phyloP scores from a whole-genome alignment of 768 basidiomycete species.

The Lepiota brunneoincarnata region DNA sequence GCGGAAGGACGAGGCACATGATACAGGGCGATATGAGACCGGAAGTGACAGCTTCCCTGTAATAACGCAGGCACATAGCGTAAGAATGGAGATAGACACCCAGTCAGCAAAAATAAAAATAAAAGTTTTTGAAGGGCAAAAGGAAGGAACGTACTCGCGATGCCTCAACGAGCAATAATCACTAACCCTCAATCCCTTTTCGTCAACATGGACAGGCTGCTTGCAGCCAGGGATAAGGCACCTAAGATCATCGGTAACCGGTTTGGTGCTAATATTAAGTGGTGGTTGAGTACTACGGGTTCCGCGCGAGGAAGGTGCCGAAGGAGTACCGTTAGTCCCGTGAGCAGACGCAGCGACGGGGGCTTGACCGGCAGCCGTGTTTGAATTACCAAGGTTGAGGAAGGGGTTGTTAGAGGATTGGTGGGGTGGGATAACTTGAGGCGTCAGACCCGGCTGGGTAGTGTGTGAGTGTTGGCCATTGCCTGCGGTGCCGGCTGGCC shows the following conservation, averaged over 20 bases:
- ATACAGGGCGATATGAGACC: slow-evolving; percentile 56
- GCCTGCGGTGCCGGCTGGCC: background rate
- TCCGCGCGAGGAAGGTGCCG: slow-evolving; percentile 21
- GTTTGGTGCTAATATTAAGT: slow-evolving; percentile 30
- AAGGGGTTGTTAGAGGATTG: slow-evolving; percentile 29
- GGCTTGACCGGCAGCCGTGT: background rate
- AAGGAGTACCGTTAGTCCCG: slow-evolving; percentile 25
- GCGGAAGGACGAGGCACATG: slow-evolving; percentile 61
- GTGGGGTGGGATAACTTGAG: slow-evolving; percentile 18
- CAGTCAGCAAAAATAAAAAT: background rate
- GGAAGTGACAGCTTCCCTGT: slow-evolving; percentile 55
- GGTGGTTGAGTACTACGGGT: slow-evolving; percentile 28
- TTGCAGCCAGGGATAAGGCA: slow-evolving; percentile 59
- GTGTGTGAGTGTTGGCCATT: background rate
- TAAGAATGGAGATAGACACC: background rate
- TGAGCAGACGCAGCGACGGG: background rate
- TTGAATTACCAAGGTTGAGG: slow-evolving; percentile 20
- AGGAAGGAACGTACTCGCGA: slow-evolving; percentile 50
- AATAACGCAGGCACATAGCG: background rate
- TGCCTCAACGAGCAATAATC: slow-evolving; percentile 61
- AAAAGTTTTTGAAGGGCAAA: too few species aligned
- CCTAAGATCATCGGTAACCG: slow-evolving; percentile 33
- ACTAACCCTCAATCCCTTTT: slow-evolving; percentile 46
- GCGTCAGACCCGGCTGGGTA: background rate
- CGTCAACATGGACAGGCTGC: slow-evolving; percentile 53